A percentile compares a stretch with the other conserved stretches of the same genome.
Evolutionary conservation across 495 filamentous ascomycete genomes (phyloP).

Genomic region (Podospora australis): DNA sequence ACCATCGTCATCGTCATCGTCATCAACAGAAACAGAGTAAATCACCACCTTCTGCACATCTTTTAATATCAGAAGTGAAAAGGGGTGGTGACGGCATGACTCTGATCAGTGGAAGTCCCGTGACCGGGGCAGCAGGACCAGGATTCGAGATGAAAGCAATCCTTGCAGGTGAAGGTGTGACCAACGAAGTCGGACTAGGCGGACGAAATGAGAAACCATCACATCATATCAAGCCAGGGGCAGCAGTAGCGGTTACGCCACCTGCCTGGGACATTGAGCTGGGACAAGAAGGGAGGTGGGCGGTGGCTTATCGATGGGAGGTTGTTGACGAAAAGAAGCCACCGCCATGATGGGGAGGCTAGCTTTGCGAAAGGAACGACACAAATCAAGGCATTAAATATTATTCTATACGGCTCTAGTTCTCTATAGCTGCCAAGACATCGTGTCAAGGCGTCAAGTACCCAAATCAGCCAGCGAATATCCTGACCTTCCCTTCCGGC

Average conservation of each 20-base stretch:
- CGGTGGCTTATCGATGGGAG: slow-evolving; percentile 41
- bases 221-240: slow-evolving; percentile 21
- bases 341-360: too few relatives aligned
- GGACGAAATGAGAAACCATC: background rate
- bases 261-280: slow-evolving; percentile 41
- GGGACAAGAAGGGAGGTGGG: slow-evolving; percentile 26
- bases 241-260: slow-evolving; percentile 30
- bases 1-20: background rate
- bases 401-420: background rate
- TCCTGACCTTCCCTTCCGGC: slow-evolving; percentile 11
- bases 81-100: background rate
- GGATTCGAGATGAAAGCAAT: slow-evolving; percentile 17
- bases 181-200: slow-evolving; percentile 1
- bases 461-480: slow-evolving; percentile 9
- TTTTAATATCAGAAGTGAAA: background rate
- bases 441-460: background rate
- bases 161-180: slow-evolving; percentile 35
- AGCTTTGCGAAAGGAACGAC: too few relatives aligned
- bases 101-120: background rate
- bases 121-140: background rate
- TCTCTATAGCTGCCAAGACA: background rate
- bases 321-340: slow-evolving; percentile 11
- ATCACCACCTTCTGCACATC: too few relatives aligned
- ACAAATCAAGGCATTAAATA: background rate
- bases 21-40: too few relatives aligned